These are phyloP conservation scores for Crepidotus variabilis DNA, from an alignment of 768 basidiomycete species.

Conservation along the genomic window DNA sequence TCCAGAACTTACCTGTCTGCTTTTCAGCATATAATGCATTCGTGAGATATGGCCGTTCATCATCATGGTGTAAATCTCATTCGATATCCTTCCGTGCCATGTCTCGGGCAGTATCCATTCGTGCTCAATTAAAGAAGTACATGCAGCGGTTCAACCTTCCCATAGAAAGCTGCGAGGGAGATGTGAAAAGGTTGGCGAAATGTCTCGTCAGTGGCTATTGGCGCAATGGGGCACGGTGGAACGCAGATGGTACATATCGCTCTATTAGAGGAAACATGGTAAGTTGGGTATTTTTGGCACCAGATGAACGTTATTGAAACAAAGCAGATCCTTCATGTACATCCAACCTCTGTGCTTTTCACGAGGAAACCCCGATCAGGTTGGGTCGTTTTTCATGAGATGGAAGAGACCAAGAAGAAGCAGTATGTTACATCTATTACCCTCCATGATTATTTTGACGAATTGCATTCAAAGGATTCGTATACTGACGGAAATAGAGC, in stretches of 20 bases:
- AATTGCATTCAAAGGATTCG: slow-evolving; percentile 62
- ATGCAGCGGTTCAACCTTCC: slow-evolving; percentile 87
- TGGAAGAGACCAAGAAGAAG: slow-evolving; percentile 94
- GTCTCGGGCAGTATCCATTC: slow-evolving; percentile 91
- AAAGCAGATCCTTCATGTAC: slow-evolving; percentile 75
- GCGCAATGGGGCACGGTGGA: slow-evolving; percentile 89
- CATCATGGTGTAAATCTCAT: slow-evolving; percentile 91
- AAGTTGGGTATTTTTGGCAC: slow-evolving; percentile 16
- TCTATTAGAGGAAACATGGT: slow-evolving; percentile 85
- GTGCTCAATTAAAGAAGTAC: slow-evolving; percentile 93
- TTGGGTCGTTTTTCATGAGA: slow-evolving; percentile 94
- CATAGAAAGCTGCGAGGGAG: slow-evolving; percentile 84
- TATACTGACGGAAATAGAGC: slow-evolving; percentile 90
- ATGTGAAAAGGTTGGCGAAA: slow-evolving; percentile 74
- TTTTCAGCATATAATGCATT: slow-evolving; percentile 95
- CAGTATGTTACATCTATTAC: slow-evolving; percentile 51
- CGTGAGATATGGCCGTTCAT: slow-evolving; percentile 73
- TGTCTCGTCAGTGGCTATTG: slow-evolving; percentile 94
- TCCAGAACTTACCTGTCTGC: not conserved
- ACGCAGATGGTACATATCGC: slow-evolving; percentile 90
- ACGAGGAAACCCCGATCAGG: slow-evolving; percentile 87
- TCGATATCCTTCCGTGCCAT: slow-evolving; percentile 91
- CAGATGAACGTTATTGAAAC: not conserved
- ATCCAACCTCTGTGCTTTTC: slow-evolving; percentile 93
- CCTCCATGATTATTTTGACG: slow-evolving; percentile 9